Evolutionary conservation across 345 rosid species (phyloP).

Genomic region (Bruguiera gymnorhiza): DNA sequence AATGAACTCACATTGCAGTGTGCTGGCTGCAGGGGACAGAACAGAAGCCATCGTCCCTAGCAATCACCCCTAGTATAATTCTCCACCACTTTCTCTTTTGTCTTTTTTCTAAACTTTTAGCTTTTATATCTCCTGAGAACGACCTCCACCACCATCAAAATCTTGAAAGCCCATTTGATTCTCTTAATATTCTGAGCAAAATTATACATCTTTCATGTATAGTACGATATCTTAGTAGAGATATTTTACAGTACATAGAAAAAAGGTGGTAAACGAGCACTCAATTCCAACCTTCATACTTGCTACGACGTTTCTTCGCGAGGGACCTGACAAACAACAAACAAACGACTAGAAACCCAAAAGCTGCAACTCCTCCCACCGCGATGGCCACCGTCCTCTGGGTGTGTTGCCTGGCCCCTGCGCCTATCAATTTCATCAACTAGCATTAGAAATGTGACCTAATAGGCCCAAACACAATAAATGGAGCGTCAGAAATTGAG

Average conservation of each 20-base stretch:
- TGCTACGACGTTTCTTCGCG: slow-evolving; percentile 49
- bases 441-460: too few species aligned
- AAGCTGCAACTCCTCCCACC: slow-evolving; percentile 75
- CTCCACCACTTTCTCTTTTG: neutral
- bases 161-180: neutral
- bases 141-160: neutral
- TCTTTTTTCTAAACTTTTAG: neutral
- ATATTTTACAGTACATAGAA: neutral
- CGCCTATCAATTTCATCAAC: slow-evolving; percentile 6
- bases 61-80: neutral
- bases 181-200: slow-evolving; percentile 13
- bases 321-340: slow-evolving; percentile 53
- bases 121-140: neutral
- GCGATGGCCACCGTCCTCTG: slow-evolving; percentile 79
- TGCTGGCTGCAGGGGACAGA: too few species aligned
- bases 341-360: slow-evolving; percentile 58
- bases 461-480: too few species aligned
- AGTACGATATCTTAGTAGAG: neutral
- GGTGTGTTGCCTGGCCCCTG: slow-evolving; percentile 44
- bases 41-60: neutral
- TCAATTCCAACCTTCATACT: slow-evolving; percentile 31
- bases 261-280: neutral
- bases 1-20: too few species aligned
- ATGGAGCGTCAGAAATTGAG: too few species aligned
- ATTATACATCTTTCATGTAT: neutral